phyloP scores from a whole-genome alignment of 176 grass and related monocot genomes.

The Phyllostachys edulis region DNA sequence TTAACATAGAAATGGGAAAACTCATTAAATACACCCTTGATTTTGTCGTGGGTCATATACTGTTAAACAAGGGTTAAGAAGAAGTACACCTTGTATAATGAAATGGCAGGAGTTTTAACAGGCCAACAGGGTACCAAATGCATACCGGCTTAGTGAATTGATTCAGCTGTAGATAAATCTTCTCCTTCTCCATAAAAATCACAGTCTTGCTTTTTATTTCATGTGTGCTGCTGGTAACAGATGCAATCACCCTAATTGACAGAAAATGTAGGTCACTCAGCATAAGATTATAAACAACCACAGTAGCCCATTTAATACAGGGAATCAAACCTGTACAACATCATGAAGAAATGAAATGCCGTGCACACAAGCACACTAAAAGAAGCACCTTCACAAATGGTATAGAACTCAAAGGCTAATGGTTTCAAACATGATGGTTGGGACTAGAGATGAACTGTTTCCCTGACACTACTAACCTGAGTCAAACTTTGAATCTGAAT shows the following conservation, averaged over 20 bases:
- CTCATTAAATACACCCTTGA: neutral
- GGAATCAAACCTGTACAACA: constrained; percentile 4
- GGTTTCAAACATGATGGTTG: constrained; percentile 15
- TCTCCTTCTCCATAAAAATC: constrained; percentile 80
- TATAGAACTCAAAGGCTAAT: neutral
- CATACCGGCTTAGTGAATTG: constrained; percentile 82
- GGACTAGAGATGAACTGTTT: constrained; percentile 8
- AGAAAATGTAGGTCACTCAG: constrained; percentile 14
- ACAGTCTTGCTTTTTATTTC: constrained; percentile 95
- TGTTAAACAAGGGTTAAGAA: constrained; percentile 18
- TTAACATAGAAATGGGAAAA: neutral
- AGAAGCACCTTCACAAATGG: constrained; percentile 2
- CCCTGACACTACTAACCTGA: neutral
- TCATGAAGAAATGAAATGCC: constrained; percentile 13
- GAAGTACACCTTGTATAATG: neutral
- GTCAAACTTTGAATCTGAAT: neutral
- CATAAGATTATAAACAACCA: constrained; percentile 12
- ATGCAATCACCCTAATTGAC: constrained; percentile 70
- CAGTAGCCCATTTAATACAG: neutral
- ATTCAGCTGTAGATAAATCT: constrained; percentile 89
- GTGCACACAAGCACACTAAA: neutral
- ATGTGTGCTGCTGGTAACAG: constrained; percentile 98
- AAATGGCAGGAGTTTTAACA: constrained; percentile 16
- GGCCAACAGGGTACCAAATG: neutral
- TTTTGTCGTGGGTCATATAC: neutral